phyloP scores from a whole-genome alignment of 139 green algal species.

The Chlorella sorokiniana region DNA sequence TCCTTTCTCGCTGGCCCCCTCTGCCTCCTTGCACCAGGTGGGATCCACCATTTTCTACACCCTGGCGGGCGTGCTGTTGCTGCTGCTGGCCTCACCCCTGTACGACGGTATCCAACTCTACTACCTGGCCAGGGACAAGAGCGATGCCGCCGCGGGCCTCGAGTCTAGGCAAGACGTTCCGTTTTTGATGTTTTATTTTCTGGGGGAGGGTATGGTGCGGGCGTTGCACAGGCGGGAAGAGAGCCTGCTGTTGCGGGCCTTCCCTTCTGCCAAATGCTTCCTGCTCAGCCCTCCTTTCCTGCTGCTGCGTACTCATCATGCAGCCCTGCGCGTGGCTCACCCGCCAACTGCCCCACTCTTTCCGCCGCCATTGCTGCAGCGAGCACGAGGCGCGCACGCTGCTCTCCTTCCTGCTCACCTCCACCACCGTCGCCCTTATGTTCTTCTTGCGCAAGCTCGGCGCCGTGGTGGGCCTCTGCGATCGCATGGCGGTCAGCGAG shows the following conservation, averaged over 20 bases:
- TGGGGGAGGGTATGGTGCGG: too few species aligned
- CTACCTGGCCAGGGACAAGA: not conserved
- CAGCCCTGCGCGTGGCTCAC: not conserved
- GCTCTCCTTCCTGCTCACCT: not conserved
- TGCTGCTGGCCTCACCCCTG: slow-evolving; percentile 16
- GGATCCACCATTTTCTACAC: slow-evolving; percentile 23
- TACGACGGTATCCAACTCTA: slow-evolving; percentile 7
- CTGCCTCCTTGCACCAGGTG: not conserved
- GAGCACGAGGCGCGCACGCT: slow-evolving; percentile 6
- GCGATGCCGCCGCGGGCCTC: not conserved
- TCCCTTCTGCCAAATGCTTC: too few species aligned
- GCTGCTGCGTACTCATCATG: not conserved
- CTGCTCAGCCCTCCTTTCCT: too few species aligned
- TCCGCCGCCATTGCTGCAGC: not conserved
- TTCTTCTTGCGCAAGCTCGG: slow-evolving; percentile 29
- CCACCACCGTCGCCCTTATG: not conserved
- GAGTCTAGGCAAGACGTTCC: not conserved
- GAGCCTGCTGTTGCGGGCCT: too few species aligned
- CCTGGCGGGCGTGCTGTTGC: slow-evolving; percentile 11
- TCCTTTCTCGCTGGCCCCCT: not conserved
- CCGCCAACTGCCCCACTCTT: not conserved
- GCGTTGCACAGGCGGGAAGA: too few species aligned
- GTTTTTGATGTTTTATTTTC: not conserved
- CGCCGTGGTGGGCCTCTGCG: not conserved
- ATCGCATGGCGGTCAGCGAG: not conserved